These are phyloP conservation scores for Melampsora medusae DNA, from an alignment of 1,284 basidiomycete genomes.

Conservation along the genomic window DNA sequence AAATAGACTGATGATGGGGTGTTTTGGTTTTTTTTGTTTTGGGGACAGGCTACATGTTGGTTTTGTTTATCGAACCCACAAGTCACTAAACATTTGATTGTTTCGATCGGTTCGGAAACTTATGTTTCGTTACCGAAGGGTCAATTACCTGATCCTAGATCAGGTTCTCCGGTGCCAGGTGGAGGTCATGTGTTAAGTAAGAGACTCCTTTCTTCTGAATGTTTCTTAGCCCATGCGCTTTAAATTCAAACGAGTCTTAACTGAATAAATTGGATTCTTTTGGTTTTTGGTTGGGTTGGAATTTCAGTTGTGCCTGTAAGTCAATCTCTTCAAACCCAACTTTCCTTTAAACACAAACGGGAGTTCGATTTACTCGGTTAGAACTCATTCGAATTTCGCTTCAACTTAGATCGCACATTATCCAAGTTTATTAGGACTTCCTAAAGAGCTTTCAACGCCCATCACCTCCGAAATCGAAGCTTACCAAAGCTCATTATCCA, in stretches of 20 bases:
- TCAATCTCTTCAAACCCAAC: not conserved
- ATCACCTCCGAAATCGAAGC: conserved; percentile 76
- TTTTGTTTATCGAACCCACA: conserved; percentile 91
- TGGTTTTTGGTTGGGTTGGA: not conserved
- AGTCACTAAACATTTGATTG: conserved; percentile 86
- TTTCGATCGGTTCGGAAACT: conserved; percentile 83
- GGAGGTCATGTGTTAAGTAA: conserved; percentile 78
- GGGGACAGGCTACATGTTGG: conserved; percentile 72
- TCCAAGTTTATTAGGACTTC: conserved; percentile 67
- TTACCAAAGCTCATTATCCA: conserved; percentile 73
- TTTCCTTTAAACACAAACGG: not conserved
- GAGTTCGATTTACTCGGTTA: too few relatives aligned
- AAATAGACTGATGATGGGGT: too few relatives aligned
- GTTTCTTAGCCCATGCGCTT: conserved; percentile 66
- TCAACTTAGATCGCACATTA: conserved; percentile 59
- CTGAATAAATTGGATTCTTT: too few relatives aligned
- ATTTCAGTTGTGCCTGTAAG: conserved; percentile 35
- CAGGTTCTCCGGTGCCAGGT: conserved; percentile 67
- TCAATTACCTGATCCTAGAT: conserved; percentile 73
- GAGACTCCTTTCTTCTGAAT: conserved; percentile 58
- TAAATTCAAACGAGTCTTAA: too few relatives aligned
- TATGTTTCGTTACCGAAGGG: conserved; percentile 91
- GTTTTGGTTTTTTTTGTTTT: not conserved
- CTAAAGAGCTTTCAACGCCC: conserved; percentile 69
- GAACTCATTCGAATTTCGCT: conserved; percentile 5